Evolutionary conservation across 176 grass and related monocot species (phyloP), one percentile per base, ranked within the genome.

Genomic region (Bromus sterilis): DNA sequence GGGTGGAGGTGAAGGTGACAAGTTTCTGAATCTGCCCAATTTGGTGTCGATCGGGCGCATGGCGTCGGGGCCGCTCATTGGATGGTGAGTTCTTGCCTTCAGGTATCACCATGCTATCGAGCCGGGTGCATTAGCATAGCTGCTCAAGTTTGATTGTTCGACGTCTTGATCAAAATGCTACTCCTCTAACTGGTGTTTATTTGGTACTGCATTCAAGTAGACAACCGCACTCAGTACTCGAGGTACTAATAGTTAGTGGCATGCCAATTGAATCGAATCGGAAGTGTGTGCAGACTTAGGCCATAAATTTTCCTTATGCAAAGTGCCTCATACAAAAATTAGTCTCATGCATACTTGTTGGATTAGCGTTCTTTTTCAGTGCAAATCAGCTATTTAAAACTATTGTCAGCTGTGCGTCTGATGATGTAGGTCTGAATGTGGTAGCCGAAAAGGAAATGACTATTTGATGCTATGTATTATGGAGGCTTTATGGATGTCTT

Each of bases 11-110:
- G 61, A 66, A 80, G 49, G 78, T 29, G 95, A 98, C 35, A 93
- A 60, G 79, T 89, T 98, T 75, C 84, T 98, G 78, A 98, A 98
- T 91, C 88, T 92, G 36, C 92, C 95, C 33, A 98, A 98, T 93
- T 84, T 94, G 78, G 88, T 98, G 69, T 98, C 95, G 55, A 89
- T 98, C 78, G 87, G 88, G 53, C 86, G 95, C 64, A 93, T 98
- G 95, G 78, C 87, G 16, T 98, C 95, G 9, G 95, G 95, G 20
- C 92, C 92, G 41, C 77, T 91, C 53, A 98, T 98, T 80, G 95
- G 92, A 71, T 98, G 90, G 95, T 98, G 71, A 80, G 81, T 65
- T 55, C 59, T 56, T 29, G 55, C 75, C 31, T 32, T 48, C 7
- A 25, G 57, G 41, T 63, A 10, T 69, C 39, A 39, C 71, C 51